Evolutionary conservation across 2,329 filamentous ascomycete genomes (phyloP).

Genomic region (Colletotrichum sp.): DNA sequence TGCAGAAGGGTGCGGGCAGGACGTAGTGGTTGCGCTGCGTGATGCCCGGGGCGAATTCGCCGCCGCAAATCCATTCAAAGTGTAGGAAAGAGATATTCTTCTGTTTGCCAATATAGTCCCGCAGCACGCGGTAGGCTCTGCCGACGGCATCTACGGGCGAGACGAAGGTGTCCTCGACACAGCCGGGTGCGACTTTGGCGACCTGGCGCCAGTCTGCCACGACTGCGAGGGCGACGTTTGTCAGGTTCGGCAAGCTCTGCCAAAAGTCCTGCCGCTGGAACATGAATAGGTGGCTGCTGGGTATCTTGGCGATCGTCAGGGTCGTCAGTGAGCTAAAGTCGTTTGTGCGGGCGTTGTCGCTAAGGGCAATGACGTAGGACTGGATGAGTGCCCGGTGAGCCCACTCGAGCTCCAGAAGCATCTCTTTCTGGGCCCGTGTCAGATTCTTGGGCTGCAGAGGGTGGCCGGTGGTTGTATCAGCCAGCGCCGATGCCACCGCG

Average conservation of each 20-base stretch:
- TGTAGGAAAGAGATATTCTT: slow-evolving; percentile 61
- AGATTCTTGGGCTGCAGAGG: slow-evolving; percentile 59
- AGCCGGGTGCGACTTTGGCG: slow-evolving; percentile 54
- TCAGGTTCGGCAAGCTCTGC: slow-evolving; percentile 59
- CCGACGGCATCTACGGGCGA: slow-evolving; percentile 56
- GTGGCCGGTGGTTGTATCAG: slow-evolving; percentile 25
- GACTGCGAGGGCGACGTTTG: slow-evolving; percentile 62
- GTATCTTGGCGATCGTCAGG: slow-evolving; percentile 68
- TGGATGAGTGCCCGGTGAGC: slow-evolving; percentile 72
- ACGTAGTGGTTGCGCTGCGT: slow-evolving; percentile 67
- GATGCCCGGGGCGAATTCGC: slow-evolving; percentile 68
- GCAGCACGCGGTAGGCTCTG: slow-evolving; percentile 58
- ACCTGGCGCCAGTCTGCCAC: slow-evolving; percentile 72
- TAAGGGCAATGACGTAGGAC: slow-evolving; percentile 69
- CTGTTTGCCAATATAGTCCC: slow-evolving; percentile 51
- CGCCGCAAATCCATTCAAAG: slow-evolving; percentile 71
- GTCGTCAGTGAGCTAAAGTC: slow-evolving; percentile 61
- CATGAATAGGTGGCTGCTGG: slow-evolving; percentile 62
- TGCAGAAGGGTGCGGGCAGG: slow-evolving; percentile 62
- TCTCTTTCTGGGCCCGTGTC: slow-evolving; percentile 69
- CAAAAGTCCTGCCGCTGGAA: slow-evolving; percentile 66
- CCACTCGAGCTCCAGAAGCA: slow-evolving; percentile 72
- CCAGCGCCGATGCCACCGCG: slow-evolving; percentile 9
- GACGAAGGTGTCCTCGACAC: slow-evolving; percentile 52
- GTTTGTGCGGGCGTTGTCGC: slow-evolving; percentile 56